Evolutionary conservation across 225 moss, liverwort and hornwort species (phyloP), one percentile per base, ranked within the genome.

Genomic region (Pseudoscleropodium purum): DNA sequence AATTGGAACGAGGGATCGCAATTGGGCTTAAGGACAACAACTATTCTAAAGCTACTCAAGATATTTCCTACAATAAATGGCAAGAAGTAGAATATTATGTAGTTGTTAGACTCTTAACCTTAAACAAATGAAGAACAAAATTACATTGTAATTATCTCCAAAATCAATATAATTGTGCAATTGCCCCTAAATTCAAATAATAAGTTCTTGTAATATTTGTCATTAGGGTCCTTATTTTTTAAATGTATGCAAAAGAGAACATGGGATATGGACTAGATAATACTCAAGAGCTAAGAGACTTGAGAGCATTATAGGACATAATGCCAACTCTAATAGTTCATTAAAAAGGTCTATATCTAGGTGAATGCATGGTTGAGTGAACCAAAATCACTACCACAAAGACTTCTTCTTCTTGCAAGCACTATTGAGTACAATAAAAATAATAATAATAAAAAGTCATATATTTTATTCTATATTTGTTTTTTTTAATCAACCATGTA

Each of bases 121-220:
- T 11, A 37, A 66, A 66, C 34, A 66, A 18, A 66, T 34, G 34
- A 66, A 5, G 19, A 37, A 6, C 45, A 68, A 68, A 37, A 19
- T 10, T 19, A 67, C 5, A 2, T 37, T 0, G 20, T 0, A 37
- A 69, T 13, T 12, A n/a, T n/a, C 2, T 69, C 23, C 1, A 69
- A n/a, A n/a, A 69, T 69, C n/a, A n/a, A n/a, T 7, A 69, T n/a
- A 23, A 21, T 23, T 7, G 0, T 37, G 13, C 23, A n/a, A 69
- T 69, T 69, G 23, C 4, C 13, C 7, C 23, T 23, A n/a, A 69
- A 6, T 23, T 23, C 0, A 5, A 69, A 4, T n/a, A n/a, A 69
- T 7, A 23, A 69, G 21, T 45, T 12, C n/a, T n/a, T n/a, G n/a
- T 23, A 69, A 37, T n/a, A 69, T 13, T 69, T 69, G 23, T n/a